Percentiles rank a stretch among this genome's conserved stretches.
These are phyloP conservation scores for Whalleya microplaca DNA, from an alignment of 2,329 filamentous ascomycete species.

Conservation along the genomic window DNA sequence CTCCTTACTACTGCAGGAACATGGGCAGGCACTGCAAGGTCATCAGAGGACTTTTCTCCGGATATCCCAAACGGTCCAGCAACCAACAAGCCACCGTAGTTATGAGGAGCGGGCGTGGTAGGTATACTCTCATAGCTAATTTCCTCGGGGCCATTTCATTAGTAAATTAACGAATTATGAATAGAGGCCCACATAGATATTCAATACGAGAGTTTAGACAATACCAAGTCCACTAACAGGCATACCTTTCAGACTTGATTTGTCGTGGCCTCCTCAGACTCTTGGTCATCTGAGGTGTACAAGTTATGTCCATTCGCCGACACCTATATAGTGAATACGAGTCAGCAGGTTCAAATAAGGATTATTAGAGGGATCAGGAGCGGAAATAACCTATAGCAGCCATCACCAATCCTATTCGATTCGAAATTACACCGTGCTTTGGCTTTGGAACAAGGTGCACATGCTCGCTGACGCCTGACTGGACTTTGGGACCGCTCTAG, in stretches of 20 bases:
- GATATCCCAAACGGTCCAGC: conserved; percentile 9
- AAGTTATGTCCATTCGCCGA: conserved; percentile 29
- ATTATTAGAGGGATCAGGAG: not conserved
- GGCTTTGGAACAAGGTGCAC: conserved; percentile 35
- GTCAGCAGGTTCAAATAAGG: conserved; percentile 2
- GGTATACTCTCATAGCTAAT: not conserved
- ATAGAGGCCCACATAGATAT: not conserved
- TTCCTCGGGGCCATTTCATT: conserved; percentile 7
- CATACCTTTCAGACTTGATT: conserved; percentile 29
- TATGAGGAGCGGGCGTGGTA: conserved; percentile 4
- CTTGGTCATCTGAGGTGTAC: conserved; percentile 33
- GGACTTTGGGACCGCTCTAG: conserved; percentile 27
- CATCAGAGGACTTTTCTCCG: not conserved
- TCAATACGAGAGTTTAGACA: not conserved
- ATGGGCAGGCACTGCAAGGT: conserved; percentile 9
- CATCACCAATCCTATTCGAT: conserved; percentile 24
- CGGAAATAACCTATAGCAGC: conserved; percentile 31
- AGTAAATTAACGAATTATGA: not conserved
- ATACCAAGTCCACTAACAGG: not conserved
- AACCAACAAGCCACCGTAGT: conserved; percentile 10
- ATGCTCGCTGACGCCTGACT: conserved; percentile 34
- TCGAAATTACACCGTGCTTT: conserved; percentile 37
- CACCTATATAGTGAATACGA: conserved; percentile 24
- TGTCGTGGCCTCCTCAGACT: conserved; percentile 35
- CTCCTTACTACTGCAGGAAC: not conserved